Evolutionary conservation across 495 filamentous ascomycete genomes (phyloP), one percentile per base, ranked within the genome.

Genomic region (Talaromyces liani): DNA sequence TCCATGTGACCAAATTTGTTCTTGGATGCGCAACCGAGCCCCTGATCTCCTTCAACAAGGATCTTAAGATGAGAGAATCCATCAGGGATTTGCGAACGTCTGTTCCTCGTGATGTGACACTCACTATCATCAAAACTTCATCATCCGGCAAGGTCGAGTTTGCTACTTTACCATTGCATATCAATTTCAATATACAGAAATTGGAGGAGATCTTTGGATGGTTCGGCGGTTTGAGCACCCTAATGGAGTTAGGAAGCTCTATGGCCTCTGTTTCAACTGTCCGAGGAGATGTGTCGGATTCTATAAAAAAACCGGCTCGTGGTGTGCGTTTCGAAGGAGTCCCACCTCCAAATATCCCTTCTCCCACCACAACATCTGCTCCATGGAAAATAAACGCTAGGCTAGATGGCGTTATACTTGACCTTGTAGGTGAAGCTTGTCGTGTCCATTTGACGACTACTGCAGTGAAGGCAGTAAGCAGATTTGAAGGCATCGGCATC

Each of bases 201-300:
- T 69, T 98, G 12, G 95, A 99, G 66, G 93, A 96, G 59, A 89
- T 88, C 4, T 84, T 98, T 59, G 84, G 85, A 33, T 92, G 90
- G 81, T 90, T 97, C 70, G 95, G 94, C 16, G 95, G 95, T 0
- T 77, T 99, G 20, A 97, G 93, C 69, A 91, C 91, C 64, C 89
- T 99, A 53, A 75, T 99, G 33, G 93, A 92, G 65, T 83, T 96
- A 65, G 87, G 92, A 58, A 91, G 84, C 66, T 97, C 93, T 1
- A 88, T 95, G 31, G 85, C 87, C 24, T 92, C 90, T 1, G 87
- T 85, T 62, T 80, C 84, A 8, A 87, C 87, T 0, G 79, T 82
- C 29, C 78, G 80, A 60, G 72, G 72, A 9, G 64, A 65, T 0
- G 72, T 69, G 9, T 64, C 69, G 20, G 69, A 73, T 22, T 39